Base-by-base conservation (phyloP, 2,329 filamentous ascomycete genomes). In the Uncinocarpus reesii region DNA sequence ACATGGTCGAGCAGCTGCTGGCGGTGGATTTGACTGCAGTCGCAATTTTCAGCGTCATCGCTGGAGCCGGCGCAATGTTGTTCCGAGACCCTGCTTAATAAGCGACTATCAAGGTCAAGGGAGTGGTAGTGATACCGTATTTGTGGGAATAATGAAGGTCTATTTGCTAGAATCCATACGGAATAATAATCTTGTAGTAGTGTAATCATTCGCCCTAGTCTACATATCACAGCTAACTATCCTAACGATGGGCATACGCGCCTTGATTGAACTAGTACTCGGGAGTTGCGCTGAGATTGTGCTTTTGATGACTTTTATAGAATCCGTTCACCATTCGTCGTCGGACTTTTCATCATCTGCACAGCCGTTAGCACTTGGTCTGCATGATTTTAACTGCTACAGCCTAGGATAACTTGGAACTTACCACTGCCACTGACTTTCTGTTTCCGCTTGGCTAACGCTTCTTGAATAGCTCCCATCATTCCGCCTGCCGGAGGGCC, bases 401-500 rank as follows among this genome's bases (percentile, higher is more conserved):
- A 42, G 23, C 16, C 35, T 21, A 11, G 6, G 34, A 11, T 21
- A 54, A 49, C 42, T 10, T 31, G 42, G 49, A 47, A 83, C 86
- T 80, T 79, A 95, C 90, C 90, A 74, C 86, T 94, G 65, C 86
- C 83, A 69, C 86, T 86, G 64, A 95, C 90, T 74, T 94, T 95
- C 67, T 87, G 80, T 73, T 95, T 95, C 65, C 90, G 77, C 70
- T 86, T 84, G 61, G 83, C 79, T 58, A 89, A 67, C 49, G 83
- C 84, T 52, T 80, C 83, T 51, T 86, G 86, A 57, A 95, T 70
- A 41, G 87, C 89, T 69, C 84, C 86, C 76, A 95, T 79, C 29
- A 79, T 81, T 48, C 80, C 69, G 28, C 68, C 78, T 8, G 78
- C 76, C 15, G 72, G 75, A 36, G 75, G 75, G 42, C 70, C 64